Base-by-base conservation (phyloP, 2,329 filamentous ascomycete species). In the Ophiostoma ips region DNA sequence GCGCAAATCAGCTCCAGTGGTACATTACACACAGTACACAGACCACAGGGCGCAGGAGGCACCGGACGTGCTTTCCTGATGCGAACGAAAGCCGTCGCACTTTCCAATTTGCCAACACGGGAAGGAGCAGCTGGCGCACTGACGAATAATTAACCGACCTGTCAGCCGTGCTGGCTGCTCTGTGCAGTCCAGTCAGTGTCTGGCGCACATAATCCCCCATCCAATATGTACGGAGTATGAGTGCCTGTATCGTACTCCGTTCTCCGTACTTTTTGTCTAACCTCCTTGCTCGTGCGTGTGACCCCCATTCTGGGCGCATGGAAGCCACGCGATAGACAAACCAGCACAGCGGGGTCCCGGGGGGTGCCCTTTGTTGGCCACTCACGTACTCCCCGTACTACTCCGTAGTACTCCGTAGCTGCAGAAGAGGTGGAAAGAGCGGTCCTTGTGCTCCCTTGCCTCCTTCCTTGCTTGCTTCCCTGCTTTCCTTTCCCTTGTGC, bases 241-340 rank as follows among this genome's bases (percentile, higher is more conserved):
- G n/a, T n/a, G n/a, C n/a, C n/a, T n/a, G n/a, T n/a, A n/a, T n/a
- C n/a, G n/a, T n/a, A n/a, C n/a, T n/a, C n/a, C n/a, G n/a, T n/a
- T n/a, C 24, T 5, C 24, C 24, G 24, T 28, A 28, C 24, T 5
- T 28, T 8, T 28, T 4, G 24, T 28, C 24, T 4, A 4, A 28
- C 24, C 24, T 28, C 24, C 5, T 28, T 28, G 24, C 24, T 28
- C 24, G 18, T 40, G 11, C 37, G 2, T n/a, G 19, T 43, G 15
- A 31, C 16, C 21, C n/a, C 30, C 24, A 43, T 43, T 18, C 7
- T 24, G 30, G 40, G 24, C 21, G 40, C 40, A 43, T 43, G 40
- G 40, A 43, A 30, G 24, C 40, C 40, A 43, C 40, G 40, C 40
- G 40, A 43, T 43, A 43, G 24, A 43, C n/a, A 43, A 28, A 28